Conservation (phyloP, 2,329 filamentous ascomycete species). For the Colletotrichum tanaceti region DNA sequence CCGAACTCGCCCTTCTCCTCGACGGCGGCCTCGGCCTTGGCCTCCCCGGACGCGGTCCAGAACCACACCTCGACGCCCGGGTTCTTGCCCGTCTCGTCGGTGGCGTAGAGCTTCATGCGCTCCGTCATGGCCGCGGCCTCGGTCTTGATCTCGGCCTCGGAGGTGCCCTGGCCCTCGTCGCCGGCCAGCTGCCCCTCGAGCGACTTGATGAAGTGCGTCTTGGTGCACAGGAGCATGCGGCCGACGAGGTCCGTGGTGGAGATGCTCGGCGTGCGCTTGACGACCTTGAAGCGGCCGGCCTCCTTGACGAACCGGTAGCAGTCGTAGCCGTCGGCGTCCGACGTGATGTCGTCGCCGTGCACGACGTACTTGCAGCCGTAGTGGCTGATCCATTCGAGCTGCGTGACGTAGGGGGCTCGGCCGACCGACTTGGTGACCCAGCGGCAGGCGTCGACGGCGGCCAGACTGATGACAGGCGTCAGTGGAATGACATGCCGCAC, state of each 20-base stretch:
- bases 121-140: slow-evolving; percentile 77
- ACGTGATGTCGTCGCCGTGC: slow-evolving; percentile 97
- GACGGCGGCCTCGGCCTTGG: slow-evolving; percentile 56
- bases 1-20: slow-evolving; percentile 75
- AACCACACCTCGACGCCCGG: slow-evolving; percentile 89
- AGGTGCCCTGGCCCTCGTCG: slow-evolving; percentile 76
- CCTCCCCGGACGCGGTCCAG: slow-evolving; percentile 72
- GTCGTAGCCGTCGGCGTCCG: slow-evolving; percentile 91
- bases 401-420: slow-evolving; percentile 93
- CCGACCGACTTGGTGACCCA: slow-evolving; percentile 90
- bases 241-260: slow-evolving; percentile 98
- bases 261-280: slow-evolving; percentile 95
- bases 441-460: slow-evolving; percentile 92
- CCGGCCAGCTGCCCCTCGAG: slow-evolving; percentile 76
- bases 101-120: slow-evolving; percentile 86
- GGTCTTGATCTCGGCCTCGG: slow-evolving; percentile 70
- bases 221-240: slow-evolving; percentile 96
- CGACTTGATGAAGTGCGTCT: slow-evolving; percentile 89
- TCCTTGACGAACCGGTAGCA: slow-evolving; percentile 98
- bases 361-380: slow-evolving; percentile 97
- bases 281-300: slow-evolving; percentile 93
- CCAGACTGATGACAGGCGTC: slow-evolving; percentile 66
- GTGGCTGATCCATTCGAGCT: slow-evolving; percentile 91
- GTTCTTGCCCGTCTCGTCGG: slow-evolving; percentile 81
- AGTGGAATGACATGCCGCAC: slow-evolving; percentile 25